phyloP scores from a whole-genome alignment of 257 asterid genomes.

The Solanum etuberosum region DNA sequence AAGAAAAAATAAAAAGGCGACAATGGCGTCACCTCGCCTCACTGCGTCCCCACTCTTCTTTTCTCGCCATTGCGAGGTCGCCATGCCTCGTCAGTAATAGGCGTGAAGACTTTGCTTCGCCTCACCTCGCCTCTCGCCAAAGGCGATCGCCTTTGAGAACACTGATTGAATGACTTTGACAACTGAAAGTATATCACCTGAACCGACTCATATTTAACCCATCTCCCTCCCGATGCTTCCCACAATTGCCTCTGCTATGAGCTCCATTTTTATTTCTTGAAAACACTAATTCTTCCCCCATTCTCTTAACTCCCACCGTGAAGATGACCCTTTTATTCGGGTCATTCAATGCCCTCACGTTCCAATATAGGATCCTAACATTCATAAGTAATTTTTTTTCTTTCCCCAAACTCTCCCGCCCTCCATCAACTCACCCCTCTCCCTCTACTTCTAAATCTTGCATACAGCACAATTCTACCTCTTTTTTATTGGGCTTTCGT shows the following conservation, averaged over 20 bases:
- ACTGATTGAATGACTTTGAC: not conserved
- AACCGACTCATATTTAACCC: not conserved
- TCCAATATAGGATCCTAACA: not conserved
- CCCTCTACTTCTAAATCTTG: not conserved
- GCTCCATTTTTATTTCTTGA: not conserved
- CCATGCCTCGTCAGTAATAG: not conserved
- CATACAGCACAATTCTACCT: not conserved
- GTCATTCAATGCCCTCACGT: not conserved
- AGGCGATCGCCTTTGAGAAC: no score
- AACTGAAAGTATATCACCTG: not conserved
- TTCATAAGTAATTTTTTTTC: not conserved
- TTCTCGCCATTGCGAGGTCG: not conserved
- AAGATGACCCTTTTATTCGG: not conserved
- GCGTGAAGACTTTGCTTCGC: not conserved
- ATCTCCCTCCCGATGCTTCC: not conserved
- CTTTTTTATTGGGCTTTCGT: not conserved
- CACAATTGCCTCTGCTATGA: not conserved
- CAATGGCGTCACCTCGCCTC: not conserved
- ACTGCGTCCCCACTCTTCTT: not conserved
- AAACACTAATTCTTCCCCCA: not conserved
- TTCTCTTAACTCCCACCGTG: not conserved
- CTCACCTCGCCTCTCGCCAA: no score
- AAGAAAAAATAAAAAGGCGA: no score
- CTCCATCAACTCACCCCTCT: not conserved
- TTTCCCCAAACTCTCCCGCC: not conserved